Conservation (phyloP, 768 basidiomycete genomes). For the Tulasnella sp. region DNA sequence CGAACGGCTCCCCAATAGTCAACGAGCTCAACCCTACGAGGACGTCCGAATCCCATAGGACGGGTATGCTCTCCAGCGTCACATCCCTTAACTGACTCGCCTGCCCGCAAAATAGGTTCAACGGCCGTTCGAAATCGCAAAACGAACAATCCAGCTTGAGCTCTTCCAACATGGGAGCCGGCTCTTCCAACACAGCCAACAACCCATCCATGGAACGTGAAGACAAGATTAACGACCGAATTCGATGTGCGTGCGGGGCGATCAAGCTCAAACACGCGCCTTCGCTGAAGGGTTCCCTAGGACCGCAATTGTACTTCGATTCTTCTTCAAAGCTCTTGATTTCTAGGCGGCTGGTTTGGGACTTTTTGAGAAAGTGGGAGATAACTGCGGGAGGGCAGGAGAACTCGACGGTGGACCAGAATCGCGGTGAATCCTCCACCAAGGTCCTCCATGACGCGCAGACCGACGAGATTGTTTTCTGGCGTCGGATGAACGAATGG, state of each 20-base stretch:
- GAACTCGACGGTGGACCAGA: conserved; percentile 10
- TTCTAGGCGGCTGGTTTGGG: not conserved
- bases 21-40: not conserved
- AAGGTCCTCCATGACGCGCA: not conserved
- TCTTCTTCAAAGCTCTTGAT: not conserved
- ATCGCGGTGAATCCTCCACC: not conserved
- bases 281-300: not conserved
- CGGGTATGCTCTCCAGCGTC: not conserved
- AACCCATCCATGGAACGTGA: no score
- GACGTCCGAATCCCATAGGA: not conserved
- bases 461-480: not conserved
- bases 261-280: not conserved
- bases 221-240: no score
- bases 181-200: not conserved
- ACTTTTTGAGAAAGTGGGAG: not conserved
- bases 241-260: no score
- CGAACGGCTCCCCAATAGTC: not conserved
- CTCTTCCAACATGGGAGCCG: not conserved
- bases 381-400: not conserved
- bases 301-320: not conserved
- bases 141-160: not conserved
- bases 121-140: not conserved
- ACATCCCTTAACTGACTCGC: not conserved
- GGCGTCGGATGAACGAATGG: not conserved
- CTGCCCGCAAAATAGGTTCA: not conserved